phyloP scores from a whole-genome alignment of 495 filamentous ascomycete species.

The Umbilicaria muhlenbergii region DNA sequence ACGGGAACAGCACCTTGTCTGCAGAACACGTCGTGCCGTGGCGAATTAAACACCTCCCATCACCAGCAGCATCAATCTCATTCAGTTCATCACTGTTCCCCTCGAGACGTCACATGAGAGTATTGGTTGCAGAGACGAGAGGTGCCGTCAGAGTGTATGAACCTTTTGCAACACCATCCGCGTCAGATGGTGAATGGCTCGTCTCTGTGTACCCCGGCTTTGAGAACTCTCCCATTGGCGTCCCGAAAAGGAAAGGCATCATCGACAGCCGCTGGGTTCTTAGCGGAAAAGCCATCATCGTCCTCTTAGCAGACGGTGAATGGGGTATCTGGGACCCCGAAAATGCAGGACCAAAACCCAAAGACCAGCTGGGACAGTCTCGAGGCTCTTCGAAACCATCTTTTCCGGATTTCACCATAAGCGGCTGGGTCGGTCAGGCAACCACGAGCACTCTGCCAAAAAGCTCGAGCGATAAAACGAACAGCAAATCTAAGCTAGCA shows the following conservation, averaged over 20 bases:
- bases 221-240: constrained; percentile 23
- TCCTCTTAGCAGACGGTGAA: constrained; percentile 67
- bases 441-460: constrained; percentile 14
- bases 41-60: constrained; percentile 45
- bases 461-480: constrained; percentile 18
- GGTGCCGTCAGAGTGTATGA: constrained; percentile 57
- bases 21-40: constrained; percentile 38
- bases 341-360: constrained; percentile 39
- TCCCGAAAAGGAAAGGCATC: constrained; percentile 50
- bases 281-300: constrained; percentile 61
- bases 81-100: constrained; percentile 57
- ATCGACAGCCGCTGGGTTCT: constrained; percentile 73
- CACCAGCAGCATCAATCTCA: constrained; percentile 46
- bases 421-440: constrained; percentile 43
- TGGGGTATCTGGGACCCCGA: constrained; percentile 92
- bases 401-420: constrained; percentile 49
- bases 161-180: constrained; percentile 22
- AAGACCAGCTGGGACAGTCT: not conserved
- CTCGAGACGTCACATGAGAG: constrained; percentile 37
- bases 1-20: constrained; percentile 18
- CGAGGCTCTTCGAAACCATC: constrained; percentile 22
- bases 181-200: constrained; percentile 37
- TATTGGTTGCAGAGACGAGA: constrained; percentile 51
- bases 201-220: constrained; percentile 58
- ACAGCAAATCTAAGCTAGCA: constrained; percentile 42